phyloP scores from a whole-genome alignment of 306 rosid genomes.

The Senna tora region DNA sequence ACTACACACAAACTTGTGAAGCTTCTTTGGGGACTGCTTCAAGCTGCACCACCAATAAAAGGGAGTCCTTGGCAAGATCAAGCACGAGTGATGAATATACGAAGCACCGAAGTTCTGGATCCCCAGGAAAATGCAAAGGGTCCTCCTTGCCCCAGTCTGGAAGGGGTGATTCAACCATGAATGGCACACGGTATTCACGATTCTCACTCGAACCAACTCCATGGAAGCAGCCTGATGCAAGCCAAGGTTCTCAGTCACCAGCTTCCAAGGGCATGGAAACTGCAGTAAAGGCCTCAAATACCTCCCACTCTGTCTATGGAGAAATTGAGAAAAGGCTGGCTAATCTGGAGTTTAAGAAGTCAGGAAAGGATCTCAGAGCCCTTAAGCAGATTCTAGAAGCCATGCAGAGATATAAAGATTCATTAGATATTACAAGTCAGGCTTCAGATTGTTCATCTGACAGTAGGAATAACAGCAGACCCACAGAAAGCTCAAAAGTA shows the following conservation, averaged over 20 bases:
- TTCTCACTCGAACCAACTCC: conserved; percentile 53
- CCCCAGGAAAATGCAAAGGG: conserved; percentile 42
- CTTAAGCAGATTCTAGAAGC: conserved; percentile 89
- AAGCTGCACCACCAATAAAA: conserved; percentile 37
- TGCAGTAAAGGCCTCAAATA: conserved; percentile 47
- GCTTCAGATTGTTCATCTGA: conserved; percentile 52
- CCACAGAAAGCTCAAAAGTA: conserved; percentile 44
- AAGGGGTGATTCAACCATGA: conserved; percentile 48
- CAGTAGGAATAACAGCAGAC: conserved; percentile 32
- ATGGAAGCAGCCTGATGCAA: conserved; percentile 54
- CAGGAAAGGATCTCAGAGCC: conserved; percentile 95
- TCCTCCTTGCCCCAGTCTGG: conserved; percentile 40
- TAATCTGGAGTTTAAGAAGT: conserved; percentile 82
- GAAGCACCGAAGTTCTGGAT: conserved; percentile 45
- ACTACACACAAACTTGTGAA: conserved; percentile 42
- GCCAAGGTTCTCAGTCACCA: conserved; percentile 44
- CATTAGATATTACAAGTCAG: conserved; percentile 50
- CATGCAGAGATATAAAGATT: conserved; percentile 73
- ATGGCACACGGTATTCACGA: conserved; percentile 43
- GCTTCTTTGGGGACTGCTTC: conserved; percentile 39
- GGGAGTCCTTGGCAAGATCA: conserved; percentile 42
- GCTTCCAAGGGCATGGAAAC: conserved; percentile 51
- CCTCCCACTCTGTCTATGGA: conserved; percentile 70
- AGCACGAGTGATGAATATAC: conserved; percentile 47
- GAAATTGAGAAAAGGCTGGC: conserved; percentile 87